phyloP scores from a whole-genome alignment of 2,329 filamentous ascomycete species.

The Aspergillus uvarum region DNA sequence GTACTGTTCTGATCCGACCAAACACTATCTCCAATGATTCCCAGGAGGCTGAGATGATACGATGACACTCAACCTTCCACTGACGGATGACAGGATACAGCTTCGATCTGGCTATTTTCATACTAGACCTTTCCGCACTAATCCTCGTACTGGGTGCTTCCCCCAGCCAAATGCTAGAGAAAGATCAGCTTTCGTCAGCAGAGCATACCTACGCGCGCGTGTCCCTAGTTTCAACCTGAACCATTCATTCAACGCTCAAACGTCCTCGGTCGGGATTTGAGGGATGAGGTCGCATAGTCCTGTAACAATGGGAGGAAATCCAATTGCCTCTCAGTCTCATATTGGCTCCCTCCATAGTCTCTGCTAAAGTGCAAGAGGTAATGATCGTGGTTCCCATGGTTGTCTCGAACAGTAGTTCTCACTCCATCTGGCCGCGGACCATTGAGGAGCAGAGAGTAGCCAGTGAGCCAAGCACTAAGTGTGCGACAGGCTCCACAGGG shows the following conservation, averaged over 20 bases:
- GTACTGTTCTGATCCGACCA: not conserved
- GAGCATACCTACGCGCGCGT: not conserved
- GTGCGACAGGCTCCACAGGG: constrained; percentile 19
- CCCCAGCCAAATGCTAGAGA: not conserved
- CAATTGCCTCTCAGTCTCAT: not conserved
- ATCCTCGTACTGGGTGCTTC: not conserved
- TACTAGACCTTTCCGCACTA: not conserved
- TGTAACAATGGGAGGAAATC: not conserved
- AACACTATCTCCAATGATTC: not conserved
- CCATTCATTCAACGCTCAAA: not conserved
- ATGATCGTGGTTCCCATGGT: constrained; percentile 19
- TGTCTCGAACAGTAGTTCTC: constrained; percentile 20
- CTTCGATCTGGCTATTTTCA: not conserved
- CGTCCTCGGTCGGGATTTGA: not conserved
- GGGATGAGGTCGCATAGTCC: not conserved
- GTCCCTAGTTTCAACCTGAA: not conserved
- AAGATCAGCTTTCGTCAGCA: not conserved
- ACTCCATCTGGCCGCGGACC: constrained; percentile 2
- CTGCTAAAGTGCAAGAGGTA: constrained; percentile 1
- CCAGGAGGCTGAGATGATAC: not conserved
- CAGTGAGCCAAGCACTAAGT: constrained; percentile 15
- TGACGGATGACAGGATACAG: not conserved
- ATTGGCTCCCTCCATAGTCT: not conserved
- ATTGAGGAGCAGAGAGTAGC: constrained; percentile 10
- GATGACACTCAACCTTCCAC: not conserved